These are phyloP conservation scores for Aureobasidium sp. DNA, from an alignment of 2,329 filamentous ascomycete genomes.

Conservation along the genomic window DNA sequence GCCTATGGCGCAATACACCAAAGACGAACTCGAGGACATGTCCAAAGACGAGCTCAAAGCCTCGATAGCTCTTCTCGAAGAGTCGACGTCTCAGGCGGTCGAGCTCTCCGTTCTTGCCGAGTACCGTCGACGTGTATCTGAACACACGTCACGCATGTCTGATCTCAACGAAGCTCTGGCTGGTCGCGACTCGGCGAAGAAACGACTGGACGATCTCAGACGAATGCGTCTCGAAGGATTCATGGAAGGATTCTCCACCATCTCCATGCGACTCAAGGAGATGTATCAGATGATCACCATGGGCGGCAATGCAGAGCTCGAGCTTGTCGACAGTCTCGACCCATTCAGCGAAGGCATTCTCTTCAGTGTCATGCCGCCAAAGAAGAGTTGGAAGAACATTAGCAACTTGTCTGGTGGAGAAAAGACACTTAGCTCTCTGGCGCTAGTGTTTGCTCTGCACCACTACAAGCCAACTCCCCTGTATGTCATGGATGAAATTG, in stretches of 20 bases:
- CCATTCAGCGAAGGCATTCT: constrained; percentile 95
- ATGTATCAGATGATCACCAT: constrained; percentile 99
- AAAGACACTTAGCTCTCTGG: constrained; percentile 89
- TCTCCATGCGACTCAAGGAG: constrained; percentile 90
- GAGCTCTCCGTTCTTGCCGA: constrained; percentile 84
- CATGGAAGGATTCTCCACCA: constrained; percentile 94
- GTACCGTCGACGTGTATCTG: constrained; percentile 77
- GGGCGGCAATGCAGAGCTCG: constrained; percentile 95
- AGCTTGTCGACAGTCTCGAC: constrained; percentile 91
- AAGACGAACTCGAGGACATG: constrained; percentile 57
- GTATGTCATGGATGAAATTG: constrained; percentile 99
- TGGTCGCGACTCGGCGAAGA: constrained; percentile 79
- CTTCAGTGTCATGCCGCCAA: constrained; percentile 98
- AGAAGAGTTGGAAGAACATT: constrained; percentile 99
- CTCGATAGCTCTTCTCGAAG: constrained; percentile 58
- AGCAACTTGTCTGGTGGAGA: constrained; percentile 91
- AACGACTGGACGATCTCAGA: constrained; percentile 83
- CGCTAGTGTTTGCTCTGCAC: constrained; percentile 94
- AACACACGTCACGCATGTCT: constrained; percentile 70
- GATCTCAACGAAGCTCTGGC: constrained; percentile 73
- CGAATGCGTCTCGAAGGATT: constrained; percentile 88
- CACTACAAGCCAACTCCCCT: constrained; percentile 96
- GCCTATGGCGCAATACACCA: constrained; percentile 70
- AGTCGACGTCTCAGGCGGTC: constrained; percentile 76
- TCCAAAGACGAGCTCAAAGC: constrained; percentile 55